A percentile compares a stretch with the other conserved stretches of the same genome.
phyloP scores from a whole-genome alignment of 169 alveolate genomes.

The Plasmodium cynomolgi region DNA sequence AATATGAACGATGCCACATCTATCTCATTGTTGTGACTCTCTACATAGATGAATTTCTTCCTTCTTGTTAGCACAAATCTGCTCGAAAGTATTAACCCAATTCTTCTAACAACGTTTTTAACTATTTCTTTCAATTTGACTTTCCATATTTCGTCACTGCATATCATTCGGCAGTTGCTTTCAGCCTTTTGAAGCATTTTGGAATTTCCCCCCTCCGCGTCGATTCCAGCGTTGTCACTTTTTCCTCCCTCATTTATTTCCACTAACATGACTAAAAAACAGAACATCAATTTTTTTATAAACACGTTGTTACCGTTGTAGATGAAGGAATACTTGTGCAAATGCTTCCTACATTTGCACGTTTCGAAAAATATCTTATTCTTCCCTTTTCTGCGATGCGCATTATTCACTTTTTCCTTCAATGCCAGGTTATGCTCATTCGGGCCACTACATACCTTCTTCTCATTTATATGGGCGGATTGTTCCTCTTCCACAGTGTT shows the following conservation, averaged over 20 bases:
- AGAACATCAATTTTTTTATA: constrained; percentile 51
- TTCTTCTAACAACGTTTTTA: constrained; percentile 55
- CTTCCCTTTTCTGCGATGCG: neutral
- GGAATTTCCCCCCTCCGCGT: neutral
- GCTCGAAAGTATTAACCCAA: constrained; percentile 34
- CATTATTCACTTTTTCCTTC: neutral
- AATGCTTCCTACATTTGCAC: constrained; percentile 41
- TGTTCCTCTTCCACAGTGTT: neutral
- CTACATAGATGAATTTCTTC: constrained; percentile 16
- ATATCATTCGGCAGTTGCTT: neutral
- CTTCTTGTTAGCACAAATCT: constrained; percentile 13
- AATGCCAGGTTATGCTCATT: neutral
- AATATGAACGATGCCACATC: constrained; percentile 58
- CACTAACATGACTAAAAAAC: constrained; percentile 52
- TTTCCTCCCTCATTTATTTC: constrained; percentile 32
- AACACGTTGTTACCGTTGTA: neutral
- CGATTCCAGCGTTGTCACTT: neutral
- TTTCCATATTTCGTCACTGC: constrained; percentile 26
- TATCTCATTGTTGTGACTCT: constrained; percentile 43
- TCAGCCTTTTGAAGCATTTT: neutral
- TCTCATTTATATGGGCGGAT: neutral
- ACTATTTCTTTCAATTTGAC: constrained; percentile 39
- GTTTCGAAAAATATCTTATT: constrained; percentile 10
- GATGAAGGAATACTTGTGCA: constrained; percentile 36
- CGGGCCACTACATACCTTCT: neutral